Evolutionary conservation across 2,329 filamentous ascomycete species (phyloP), one percentile per base, ranked within the genome.

Genomic region (Ophiostoma perfectum): DNA sequence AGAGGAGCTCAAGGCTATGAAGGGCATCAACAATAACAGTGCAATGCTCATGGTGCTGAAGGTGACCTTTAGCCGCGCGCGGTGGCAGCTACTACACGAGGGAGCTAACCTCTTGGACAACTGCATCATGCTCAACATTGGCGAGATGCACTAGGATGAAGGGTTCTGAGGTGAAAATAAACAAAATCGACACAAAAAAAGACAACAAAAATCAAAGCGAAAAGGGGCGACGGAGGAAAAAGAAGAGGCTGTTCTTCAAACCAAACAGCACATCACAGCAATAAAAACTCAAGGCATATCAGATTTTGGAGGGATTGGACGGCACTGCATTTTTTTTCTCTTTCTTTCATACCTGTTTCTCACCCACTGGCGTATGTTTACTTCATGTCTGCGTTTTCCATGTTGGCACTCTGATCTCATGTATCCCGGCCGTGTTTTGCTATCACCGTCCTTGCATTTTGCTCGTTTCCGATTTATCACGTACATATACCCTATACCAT

Each of bases 71-170:
- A 83, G 85, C 72, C 88, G 89, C 74, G 93, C 93, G 44, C 84
- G 93, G 65, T 98, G 94, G 94, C 93, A 98, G 80, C 80, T 98
- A 67, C 81, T 98, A 71, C 89, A 95, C 69, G 95, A 98, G 78
- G 94, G 92, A 47, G 90, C 90, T 44, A 89, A 86, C 36, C 80
- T 97, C 70, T 78, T 98, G 75, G 88, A 84, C 68, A 95, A 93
- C 76, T 97, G 93, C 77, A 91, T 96, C 72, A 82, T 86, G 70
- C 76, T 84, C 27, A 84, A 84, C 70, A 75, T 76, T 5, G 78
- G 77, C 16, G 64, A 68, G 47, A 45, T 65, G 62, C 58, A 66
- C 12, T 52, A 2, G 14, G 12, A 16, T 7, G 39, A 49, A 47
- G 41, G 11, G 47, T 12, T 12, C 65, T 27, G 27, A 27, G 27